Evolutionary conservation across 306 rosid genomes (phyloP), one percentile per base, ranked within the genome.

Genomic region (Quillaja saponaria): DNA sequence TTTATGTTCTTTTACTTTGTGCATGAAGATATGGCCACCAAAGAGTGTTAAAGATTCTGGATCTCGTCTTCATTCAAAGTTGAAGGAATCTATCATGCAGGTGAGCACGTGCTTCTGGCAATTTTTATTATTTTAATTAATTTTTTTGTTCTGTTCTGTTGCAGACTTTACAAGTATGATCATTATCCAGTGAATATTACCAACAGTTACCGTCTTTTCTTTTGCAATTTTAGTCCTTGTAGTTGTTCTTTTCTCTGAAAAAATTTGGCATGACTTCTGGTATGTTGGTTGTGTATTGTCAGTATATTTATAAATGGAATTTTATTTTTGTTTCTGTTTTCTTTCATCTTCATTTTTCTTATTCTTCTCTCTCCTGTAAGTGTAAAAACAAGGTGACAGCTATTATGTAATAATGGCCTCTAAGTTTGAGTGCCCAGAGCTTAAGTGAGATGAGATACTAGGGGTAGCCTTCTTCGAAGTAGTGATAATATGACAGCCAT

Each of bases 1-100:
- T 25, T 38, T 57, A n/a, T 11, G 16, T 4, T 38, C 14, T 19
- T 48, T 48, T 38, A 17, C 21, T 71, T 60, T 19, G 34, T 25
- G 49, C 66, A 35, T 80, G 79, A 81, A 94, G 99, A 87, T 94
- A 80, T 94, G 99, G 99, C 99, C 99, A 65, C 99, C 99, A 63
- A 87, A 89, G 78, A 90, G 75, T 61, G 86, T 94, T 75, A 90
- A 90, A 73, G 99, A 94, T 71, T 94, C 96, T 17, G 99, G 90
- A 66, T 94, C 99, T 33, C 78, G 83, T 41, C 80, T 94, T 58
- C 95, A 90, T 67, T 82, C 96, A 64, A 83, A 69, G 79, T 78
- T 94, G 80, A 94, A 87, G 90, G 99, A 90, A 90, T 95, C 85
- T 68, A 85, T 94, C 49, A 69, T 87, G 87, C 96, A 83, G 97